Conservation (phyloP, 2,329 filamentous ascomycete genomes). For the Tolypocladium guangdongense region DNA sequence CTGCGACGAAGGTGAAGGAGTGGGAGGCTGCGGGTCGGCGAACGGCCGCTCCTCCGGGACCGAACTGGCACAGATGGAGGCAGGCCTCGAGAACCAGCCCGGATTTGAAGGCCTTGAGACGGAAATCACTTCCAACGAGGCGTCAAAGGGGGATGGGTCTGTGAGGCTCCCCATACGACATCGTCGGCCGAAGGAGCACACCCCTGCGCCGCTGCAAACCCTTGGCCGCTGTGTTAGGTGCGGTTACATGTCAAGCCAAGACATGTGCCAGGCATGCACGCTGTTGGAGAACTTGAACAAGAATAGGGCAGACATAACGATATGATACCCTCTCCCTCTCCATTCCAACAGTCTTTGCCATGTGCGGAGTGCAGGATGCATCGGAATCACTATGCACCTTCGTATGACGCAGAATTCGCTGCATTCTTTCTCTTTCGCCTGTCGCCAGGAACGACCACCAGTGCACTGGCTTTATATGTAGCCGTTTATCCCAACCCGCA, state of each 20-base stretch:
- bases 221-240: conserved; percentile 78
- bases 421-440: neutral
- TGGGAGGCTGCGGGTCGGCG: conserved; percentile 59
- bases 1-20: conserved; percentile 25
- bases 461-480: conserved; percentile 7
- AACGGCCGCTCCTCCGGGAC: conserved; percentile 57
- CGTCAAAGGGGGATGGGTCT: conserved; percentile 11
- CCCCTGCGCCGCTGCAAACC: conserved; percentile 47
- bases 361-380: neutral
- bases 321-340: conserved; percentile 13
- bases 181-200: conserved; percentile 15
- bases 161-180: conserved; percentile 24
- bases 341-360: neutral
- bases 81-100: conserved; percentile 17
- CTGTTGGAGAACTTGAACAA: conserved; percentile 88
- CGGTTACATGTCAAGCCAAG: conserved; percentile 92
- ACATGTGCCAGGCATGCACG: conserved; percentile 86
- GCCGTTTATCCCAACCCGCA: conserved; percentile 5
- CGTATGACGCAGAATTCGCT: neutral
- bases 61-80: conserved; percentile 78
- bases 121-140: conserved; percentile 17
- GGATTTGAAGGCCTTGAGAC: conserved; percentile 16
- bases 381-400: neutral
- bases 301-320: conserved; percentile 47
- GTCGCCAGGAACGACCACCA: neutral